Conservation (phyloP, 768 basidiomycete genomes). For the Mrakia blollopis region DNA sequence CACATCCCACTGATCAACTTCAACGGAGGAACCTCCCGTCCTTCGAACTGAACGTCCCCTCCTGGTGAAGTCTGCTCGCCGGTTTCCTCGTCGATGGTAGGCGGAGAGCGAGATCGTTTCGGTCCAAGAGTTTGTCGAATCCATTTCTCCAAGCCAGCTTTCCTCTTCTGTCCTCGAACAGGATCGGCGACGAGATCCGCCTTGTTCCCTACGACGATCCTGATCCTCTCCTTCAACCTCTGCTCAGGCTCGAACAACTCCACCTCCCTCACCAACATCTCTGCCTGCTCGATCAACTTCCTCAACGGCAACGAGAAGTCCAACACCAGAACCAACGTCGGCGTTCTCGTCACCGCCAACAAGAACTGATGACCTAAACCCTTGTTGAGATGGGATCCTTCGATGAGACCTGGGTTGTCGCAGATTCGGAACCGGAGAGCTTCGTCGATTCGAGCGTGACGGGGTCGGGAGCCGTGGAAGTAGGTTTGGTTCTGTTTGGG, state of each 20-base stretch:
- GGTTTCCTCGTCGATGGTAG: not conserved
- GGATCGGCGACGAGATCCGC: constrained; percentile 68
- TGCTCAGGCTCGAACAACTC: constrained; percentile 60
- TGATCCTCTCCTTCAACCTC: constrained; percentile 65
- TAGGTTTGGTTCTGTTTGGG: constrained; percentile 78
- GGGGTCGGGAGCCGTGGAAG: not conserved
- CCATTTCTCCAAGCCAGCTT: not conserved
- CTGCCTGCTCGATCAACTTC: constrained; percentile 50
- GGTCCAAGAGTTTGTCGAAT: constrained; percentile 8
- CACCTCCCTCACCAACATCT: constrained; percentile 69
- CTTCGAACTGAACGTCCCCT: no score
- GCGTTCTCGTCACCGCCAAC: constrained; percentile 84
- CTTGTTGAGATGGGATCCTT: constrained; percentile 75
- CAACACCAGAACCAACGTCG: constrained; percentile 84
- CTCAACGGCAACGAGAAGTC: constrained; percentile 56
- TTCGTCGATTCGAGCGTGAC: constrained; percentile 43
- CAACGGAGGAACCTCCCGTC: constrained; percentile 4
- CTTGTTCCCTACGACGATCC: constrained; percentile 89
- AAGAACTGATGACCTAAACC: constrained; percentile 93
- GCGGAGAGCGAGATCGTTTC: not conserved
- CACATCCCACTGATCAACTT: constrained; percentile 30
- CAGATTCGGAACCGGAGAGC: constrained; percentile 87
- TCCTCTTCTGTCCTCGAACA: not conserved
- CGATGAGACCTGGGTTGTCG: constrained; percentile 92
- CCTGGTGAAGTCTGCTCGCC: not conserved